Evolutionary conservation across 345 rosid species (phyloP), one percentile per base, ranked within the genome.

Genomic region (Salix brachista): DNA sequence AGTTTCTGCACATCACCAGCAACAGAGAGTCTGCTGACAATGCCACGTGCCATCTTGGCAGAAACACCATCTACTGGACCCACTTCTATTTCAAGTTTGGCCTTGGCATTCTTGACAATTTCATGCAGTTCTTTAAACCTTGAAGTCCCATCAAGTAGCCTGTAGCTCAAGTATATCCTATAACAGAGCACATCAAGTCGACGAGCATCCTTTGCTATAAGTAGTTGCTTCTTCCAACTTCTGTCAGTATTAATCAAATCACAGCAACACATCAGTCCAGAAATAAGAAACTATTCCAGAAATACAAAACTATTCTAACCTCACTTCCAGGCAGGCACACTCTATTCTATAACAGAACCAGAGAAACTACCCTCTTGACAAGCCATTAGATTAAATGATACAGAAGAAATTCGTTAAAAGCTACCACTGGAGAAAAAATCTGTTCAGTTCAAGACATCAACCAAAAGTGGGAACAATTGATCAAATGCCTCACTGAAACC

Each of bases 181-280:
- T 88, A 85, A 78, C 98, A 94, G 3, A 96, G 85, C 54, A 89
- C 90, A 77, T 96, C 99, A 58, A 93, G 75, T 48, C 98, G 83
- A 19, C 99, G 89, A 42, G 99, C 99, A 85, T 92, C 98, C 83
- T 91, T 93, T 18, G 98, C 96, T 64, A 87, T 83, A 69, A 77
- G 77, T 17, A 96, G 86, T 84, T 96, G 99, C 88, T 92, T 93
- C 88, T 90, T 93, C 98, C 96, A 93, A 81, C 84, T 90, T 67
- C 99, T 91, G 90, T 78, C 73, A 82, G 69, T n/a, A 72, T 69
- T 46, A 79, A 79, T 77, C 32, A 76, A 75, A 84, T 48, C 56
- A 83, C 16, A 77, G 17, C 72, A 82, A 74, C 41, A 70, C 67
- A 67, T 81, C 68, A 81, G 78, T 60, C 50, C 65, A 58, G 26